Conservation (phyloP, 352 stramenopile species). For the Elongisporangium undulatum region DNA sequence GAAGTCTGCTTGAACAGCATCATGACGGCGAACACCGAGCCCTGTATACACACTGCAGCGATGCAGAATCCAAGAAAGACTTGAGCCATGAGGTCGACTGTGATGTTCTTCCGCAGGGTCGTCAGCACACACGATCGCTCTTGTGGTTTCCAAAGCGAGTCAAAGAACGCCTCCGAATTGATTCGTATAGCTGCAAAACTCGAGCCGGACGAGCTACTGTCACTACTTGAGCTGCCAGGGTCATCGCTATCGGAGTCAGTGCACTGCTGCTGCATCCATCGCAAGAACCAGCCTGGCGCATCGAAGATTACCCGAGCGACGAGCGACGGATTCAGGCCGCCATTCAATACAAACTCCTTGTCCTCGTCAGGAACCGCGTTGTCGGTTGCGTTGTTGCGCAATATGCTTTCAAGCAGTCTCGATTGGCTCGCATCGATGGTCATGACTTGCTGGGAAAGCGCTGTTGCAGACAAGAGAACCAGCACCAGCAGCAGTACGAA, state of each 20-base stretch:
- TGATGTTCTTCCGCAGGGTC: conserved; percentile 2
- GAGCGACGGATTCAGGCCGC: conserved; percentile 27
- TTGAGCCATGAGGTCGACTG: conserved; percentile 5
- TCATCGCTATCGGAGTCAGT: neutral
- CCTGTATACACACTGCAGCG: neutral
- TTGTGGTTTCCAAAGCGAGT: conserved; percentile 4
- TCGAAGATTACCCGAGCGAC: conserved; percentile 49
- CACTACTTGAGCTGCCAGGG: neutral
- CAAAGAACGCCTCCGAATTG: neutral
- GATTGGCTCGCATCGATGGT: conserved; percentile 26
- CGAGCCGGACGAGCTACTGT: neutral
- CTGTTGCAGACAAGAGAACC: conserved; percentile 4
- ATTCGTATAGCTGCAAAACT: neutral
- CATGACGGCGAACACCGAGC: neutral
- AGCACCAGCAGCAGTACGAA: conserved; percentile 12
- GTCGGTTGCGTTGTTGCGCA: conserved; percentile 12
- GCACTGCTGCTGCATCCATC: conserved; percentile 30
- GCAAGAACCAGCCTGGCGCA: conserved; percentile 34
- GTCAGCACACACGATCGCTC: conserved; percentile 8
- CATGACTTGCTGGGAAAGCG: conserved; percentile 23
- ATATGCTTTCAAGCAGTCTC: conserved; percentile 10
- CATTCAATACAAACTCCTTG: conserved; percentile 31
- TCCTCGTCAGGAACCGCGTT: neutral
- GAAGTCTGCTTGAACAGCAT: neutral
- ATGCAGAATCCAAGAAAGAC: neutral